A percentile compares a stretch with the other conserved stretches of the same genome.
phyloP scores from a whole-genome alignment of 345 rosid genomes.

The Euphorbia peplus region DNA sequence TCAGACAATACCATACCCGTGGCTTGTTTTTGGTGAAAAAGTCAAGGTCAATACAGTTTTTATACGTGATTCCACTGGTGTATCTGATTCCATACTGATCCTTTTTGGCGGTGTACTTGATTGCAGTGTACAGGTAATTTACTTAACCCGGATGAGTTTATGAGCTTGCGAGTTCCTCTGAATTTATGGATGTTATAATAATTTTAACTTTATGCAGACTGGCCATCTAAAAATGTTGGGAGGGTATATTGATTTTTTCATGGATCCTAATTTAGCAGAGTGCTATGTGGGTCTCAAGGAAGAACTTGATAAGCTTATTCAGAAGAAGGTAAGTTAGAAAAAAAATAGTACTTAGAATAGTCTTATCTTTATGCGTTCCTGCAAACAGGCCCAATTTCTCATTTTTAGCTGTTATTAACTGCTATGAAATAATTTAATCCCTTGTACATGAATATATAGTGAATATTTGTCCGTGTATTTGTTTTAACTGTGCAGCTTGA shows the following conservation, averaged over 20 bases:
- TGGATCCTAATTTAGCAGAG: conserved; percentile 88
- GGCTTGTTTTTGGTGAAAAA: conserved; percentile 98
- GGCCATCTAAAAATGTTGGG: conserved; percentile 96
- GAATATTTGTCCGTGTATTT: neutral
- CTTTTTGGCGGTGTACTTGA: conserved; percentile 82
- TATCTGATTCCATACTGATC: conserved; percentile 85
- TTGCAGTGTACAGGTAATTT: conserved; percentile 66
- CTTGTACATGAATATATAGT: neutral
- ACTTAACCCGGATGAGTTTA: neutral
- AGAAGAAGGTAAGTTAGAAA: conserved; percentile 50
- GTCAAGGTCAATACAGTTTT: conserved; percentile 88
- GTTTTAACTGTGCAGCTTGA: conserved; percentile 52
- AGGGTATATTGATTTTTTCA: conserved; percentile 89
- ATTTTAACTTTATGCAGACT: conserved; percentile 41
- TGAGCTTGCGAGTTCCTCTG: neutral
- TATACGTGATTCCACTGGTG: conserved; percentile 93
- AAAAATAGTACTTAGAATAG: neutral
- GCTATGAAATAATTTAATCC: neutral
- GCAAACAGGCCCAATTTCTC: neutral
- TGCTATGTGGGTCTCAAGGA: conserved; percentile 77
- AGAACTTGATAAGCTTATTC: conserved; percentile 73
- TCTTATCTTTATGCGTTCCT: neutral
- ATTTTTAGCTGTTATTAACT: neutral
- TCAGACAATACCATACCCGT: conserved; percentile 85
- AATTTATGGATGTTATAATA: conserved; percentile 1